Conservation (phyloP, 1,139 yeast genomes). For the Pichia sp. region DNA sequence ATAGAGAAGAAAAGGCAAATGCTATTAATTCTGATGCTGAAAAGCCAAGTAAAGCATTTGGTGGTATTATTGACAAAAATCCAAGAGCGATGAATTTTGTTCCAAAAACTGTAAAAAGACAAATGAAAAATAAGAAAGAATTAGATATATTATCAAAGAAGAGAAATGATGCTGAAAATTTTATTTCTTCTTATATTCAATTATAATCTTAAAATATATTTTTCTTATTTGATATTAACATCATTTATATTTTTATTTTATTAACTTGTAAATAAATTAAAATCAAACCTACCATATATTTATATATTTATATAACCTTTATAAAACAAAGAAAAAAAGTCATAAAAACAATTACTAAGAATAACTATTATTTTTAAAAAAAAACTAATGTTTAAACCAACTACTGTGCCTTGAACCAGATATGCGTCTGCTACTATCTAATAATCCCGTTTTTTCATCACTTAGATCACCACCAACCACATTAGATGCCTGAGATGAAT, state of each 20-base stretch:
- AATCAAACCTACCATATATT: no score
- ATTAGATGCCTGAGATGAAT: neutral
- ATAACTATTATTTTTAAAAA: no score
- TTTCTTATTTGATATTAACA: neutral
- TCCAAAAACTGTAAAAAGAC: conserved; percentile 43
- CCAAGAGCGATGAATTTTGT: conserved; percentile 68
- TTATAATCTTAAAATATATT: conserved; percentile 9
- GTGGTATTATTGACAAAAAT: conserved; percentile 70
- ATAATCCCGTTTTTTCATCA: conserved; percentile 6
- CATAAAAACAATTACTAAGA: neutral
- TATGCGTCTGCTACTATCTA: neutral
- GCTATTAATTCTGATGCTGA: conserved; percentile 59
- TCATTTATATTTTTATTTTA: no score
- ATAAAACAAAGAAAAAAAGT: neutral
- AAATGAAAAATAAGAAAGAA: conserved; percentile 37
- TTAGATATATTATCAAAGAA: conserved; percentile 25
- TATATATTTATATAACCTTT: neutral
- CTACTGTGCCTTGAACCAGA: neutral
- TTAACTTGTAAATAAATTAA: no score
- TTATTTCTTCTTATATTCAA: conserved; percentile 25
- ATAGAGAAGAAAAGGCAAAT: conserved; percentile 38
- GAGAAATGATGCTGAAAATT: conserved; percentile 27
- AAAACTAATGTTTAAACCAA: neutral
- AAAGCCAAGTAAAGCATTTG: conserved; percentile 68
- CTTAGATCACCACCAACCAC: neutral